Evolutionary conservation across 1,139 yeast species (phyloP).

Genomic region (Casaregolazyma lundiana): DNA sequence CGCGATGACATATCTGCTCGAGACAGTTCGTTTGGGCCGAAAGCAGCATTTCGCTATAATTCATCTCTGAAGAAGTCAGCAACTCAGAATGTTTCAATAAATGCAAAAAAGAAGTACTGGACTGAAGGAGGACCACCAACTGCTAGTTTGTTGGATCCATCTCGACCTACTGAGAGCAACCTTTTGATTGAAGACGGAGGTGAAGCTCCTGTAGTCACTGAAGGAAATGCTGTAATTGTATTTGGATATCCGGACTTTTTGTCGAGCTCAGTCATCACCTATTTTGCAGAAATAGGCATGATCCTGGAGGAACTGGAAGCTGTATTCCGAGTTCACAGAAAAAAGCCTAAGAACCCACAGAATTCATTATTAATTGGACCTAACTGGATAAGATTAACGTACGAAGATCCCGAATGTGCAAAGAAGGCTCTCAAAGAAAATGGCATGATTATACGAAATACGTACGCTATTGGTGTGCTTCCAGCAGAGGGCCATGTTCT

Average conservation of each 20-base stretch:
- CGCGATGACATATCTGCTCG: neutral
- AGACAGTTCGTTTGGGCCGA: neutral
- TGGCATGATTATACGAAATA: slow-evolving; percentile 65
- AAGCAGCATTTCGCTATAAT: neutral
- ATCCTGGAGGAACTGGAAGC: slow-evolving; percentile 67
- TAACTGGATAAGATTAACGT: slow-evolving; percentile 86
- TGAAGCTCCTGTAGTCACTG: neutral
- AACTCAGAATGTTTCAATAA: neutral
- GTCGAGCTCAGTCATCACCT: slow-evolving; percentile 62
- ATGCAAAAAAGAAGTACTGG: neutral
- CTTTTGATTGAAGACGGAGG: neutral
- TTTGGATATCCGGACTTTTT: slow-evolving; percentile 84
- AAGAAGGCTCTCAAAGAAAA: slow-evolving; percentile 79
- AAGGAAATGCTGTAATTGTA: slow-evolving; percentile 54
- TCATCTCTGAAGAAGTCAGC: neutral
- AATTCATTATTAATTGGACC: slow-evolving; percentile 84
- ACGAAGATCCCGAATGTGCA: slow-evolving; percentile 70
- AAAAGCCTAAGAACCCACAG: slow-evolving; percentile 16
- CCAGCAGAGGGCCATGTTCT: slow-evolving; percentile 3
- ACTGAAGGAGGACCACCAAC: neutral
- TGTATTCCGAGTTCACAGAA: slow-evolving; percentile 12
- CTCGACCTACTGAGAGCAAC: neutral
- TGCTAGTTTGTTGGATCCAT: slow-evolving; percentile 2
- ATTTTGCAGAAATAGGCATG: slow-evolving; percentile 75
- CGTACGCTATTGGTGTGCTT: slow-evolving; percentile 27